Conservation (phyloP, 2,329 filamentous ascomycete genomes). For the Didymella pinodella region DNA sequence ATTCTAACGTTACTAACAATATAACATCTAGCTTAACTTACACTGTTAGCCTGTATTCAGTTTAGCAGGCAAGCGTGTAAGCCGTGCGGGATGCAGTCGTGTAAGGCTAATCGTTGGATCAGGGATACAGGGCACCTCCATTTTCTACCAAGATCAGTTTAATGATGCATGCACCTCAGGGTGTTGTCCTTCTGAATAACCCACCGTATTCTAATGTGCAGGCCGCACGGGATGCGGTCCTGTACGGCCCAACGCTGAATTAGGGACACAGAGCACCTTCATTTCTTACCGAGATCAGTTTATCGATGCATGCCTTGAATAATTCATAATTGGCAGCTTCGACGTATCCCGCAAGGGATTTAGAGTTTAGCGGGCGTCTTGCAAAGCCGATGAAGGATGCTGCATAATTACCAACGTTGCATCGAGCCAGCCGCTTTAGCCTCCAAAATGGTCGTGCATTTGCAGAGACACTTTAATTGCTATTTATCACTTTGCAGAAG, state of each 20-base stretch:
- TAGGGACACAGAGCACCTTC: not conserved
- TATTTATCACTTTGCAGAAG: too few relatives aligned
- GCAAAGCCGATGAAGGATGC: not conserved
- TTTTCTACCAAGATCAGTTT: slow-evolving; percentile 1
- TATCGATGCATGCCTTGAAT: not conserved
- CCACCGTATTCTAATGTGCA: too few relatives aligned
- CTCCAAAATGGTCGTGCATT: too few relatives aligned
- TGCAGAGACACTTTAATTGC: too few relatives aligned
- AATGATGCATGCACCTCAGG: not conserved
- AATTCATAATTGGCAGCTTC: not conserved
- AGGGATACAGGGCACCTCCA: not conserved
- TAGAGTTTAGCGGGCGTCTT: not conserved
- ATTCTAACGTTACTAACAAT: too few relatives aligned
- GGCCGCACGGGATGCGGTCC: too few relatives aligned
- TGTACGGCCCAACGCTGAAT: not conserved
- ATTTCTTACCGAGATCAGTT: slow-evolving; percentile 1
- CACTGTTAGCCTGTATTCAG: too few relatives aligned
- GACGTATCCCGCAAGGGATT: not conserved
- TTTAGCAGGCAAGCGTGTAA: too few relatives aligned
- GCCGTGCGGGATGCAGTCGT: too few relatives aligned
- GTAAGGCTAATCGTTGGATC: not conserved
- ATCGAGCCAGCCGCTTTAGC: not conserved
- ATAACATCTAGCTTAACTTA: too few relatives aligned
- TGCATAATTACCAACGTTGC: not conserved
- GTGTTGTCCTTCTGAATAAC: too few relatives aligned